phyloP scores from a whole-genome alignment of 805 yeast genomes.

The Candida endomychidarum region DNA sequence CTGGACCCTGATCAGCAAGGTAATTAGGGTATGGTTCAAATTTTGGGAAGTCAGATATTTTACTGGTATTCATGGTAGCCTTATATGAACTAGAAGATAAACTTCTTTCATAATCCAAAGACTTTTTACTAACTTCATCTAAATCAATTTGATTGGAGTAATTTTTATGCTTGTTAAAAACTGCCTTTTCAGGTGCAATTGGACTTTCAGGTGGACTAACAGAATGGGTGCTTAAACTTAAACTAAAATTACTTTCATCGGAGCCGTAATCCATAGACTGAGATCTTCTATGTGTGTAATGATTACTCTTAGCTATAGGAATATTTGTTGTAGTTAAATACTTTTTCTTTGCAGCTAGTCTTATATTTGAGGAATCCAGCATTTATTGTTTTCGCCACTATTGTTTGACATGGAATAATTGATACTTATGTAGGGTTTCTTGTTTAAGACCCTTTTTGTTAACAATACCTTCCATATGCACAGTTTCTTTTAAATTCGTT shows the following conservation, averaged over 20 bases:
- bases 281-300: conserved; percentile 4
- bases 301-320: no score
- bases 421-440: not conserved
- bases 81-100: conserved; percentile 2
- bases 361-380: not conserved
- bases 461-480: not conserved
- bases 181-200: not conserved
- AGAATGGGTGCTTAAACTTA: not conserved
- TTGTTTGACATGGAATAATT: no score
- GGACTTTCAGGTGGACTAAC: conserved; percentile 7
- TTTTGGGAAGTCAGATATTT: conserved; percentile 9
- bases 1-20: no score
- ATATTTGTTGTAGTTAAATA: no score
- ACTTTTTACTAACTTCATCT: conserved; percentile 17
- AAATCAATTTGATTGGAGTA: conserved; percentile 14
- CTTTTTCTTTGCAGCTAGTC: not conserved
- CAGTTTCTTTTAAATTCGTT: not conserved
- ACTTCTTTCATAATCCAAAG: conserved; percentile 10
- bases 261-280: conserved; percentile 12
- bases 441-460: not conserved
- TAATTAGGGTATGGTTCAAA: no score
- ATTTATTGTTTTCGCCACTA: not conserved
- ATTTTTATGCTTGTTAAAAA: not conserved
- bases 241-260: conserved; percentile 9
- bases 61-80: not conserved